A percentile compares a stretch with the other conserved stretches of the same genome.
Conservation (phyloP, 768 basidiomycete species). For the Suillus luteus region DNA sequence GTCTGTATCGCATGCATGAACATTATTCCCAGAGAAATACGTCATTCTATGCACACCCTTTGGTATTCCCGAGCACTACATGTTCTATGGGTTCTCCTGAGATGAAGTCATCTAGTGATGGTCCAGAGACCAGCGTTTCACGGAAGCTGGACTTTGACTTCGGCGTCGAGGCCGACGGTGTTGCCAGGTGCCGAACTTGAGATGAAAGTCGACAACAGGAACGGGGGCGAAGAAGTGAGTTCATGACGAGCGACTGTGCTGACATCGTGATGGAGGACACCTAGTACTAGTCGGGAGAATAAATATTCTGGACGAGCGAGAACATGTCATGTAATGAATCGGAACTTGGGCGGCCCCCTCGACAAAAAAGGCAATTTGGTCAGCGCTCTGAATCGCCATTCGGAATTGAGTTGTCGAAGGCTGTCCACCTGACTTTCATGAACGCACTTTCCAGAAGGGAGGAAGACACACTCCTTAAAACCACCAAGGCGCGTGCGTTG, state of each 20-base stretch:
- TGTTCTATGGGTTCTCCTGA: slow-evolving; percentile 55
- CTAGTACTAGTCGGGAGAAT: background rate
- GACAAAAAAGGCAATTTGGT: slow-evolving; percentile 3
- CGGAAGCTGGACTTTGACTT: slow-evolving; percentile 46
- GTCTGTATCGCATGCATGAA: slow-evolving; percentile 44
- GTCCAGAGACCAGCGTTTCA: slow-evolving; percentile 61
- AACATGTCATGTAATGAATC: background rate
- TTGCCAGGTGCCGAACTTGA: slow-evolving; percentile 48
- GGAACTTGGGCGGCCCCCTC: background rate
- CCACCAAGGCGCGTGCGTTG: slow-evolving; percentile 77
- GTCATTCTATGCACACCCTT: slow-evolving; percentile 46
- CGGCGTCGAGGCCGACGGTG: slow-evolving; percentile 36
- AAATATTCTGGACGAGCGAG: background rate
- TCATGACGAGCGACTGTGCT: slow-evolving; percentile 16
- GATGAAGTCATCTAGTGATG: slow-evolving; percentile 81
- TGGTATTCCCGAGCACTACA: slow-evolving; percentile 71
- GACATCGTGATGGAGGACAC: slow-evolving; percentile 14
- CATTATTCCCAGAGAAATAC: slow-evolving; percentile 6
- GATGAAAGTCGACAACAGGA: slow-evolving; percentile 8
- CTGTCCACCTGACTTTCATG: slow-evolving; percentile 43
- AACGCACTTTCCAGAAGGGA: slow-evolving; percentile 85
- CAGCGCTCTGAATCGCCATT: background rate
- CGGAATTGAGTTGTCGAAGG: background rate
- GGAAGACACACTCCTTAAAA: slow-evolving; percentile 82
- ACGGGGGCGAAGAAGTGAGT: slow-evolving; percentile 17